phyloP scores from a whole-genome alignment of 768 basidiomycete species.

The Galerina marginata region DNA sequence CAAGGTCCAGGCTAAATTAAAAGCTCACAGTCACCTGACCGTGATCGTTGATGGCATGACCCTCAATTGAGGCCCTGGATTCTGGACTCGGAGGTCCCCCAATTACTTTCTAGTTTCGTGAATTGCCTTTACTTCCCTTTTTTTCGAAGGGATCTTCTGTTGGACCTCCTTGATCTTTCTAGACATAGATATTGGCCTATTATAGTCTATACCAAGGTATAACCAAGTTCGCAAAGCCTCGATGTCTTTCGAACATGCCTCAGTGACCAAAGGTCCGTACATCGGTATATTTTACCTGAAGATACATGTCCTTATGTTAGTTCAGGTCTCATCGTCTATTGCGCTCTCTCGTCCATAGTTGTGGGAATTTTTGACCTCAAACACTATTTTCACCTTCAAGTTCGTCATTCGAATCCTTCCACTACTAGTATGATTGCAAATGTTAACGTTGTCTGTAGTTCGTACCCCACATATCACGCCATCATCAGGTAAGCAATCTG shows the following conservation, averaged over 20 bases:
- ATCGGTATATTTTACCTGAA: neutral
- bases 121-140: no score
- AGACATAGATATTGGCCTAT: no score
- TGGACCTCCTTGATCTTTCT: no score
- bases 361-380: conserved; percentile 86
- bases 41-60: no score
- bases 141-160: no score
- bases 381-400: conserved; percentile 87
- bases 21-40: no score
- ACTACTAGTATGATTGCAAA: conserved; percentile 12
- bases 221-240: no score
- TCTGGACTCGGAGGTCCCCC: no score
- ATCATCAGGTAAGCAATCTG: conserved; percentile 73
- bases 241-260: conserved; percentile 80
- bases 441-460: conserved; percentile 49
- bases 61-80: no score
- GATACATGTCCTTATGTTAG: neutral
- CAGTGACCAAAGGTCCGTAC: conserved; percentile 78
- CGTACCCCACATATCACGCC: conserved; percentile 86
- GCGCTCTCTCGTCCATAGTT: conserved; percentile 73
- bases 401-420: conserved; percentile 30
- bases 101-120: no score
- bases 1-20: no score
- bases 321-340: conserved; percentile 77
- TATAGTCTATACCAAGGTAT: no score